These are phyloP conservation scores for Sporothrix inflata DNA, from an alignment of 2,329 filamentous ascomycete genomes.

Conservation along the genomic window DNA sequence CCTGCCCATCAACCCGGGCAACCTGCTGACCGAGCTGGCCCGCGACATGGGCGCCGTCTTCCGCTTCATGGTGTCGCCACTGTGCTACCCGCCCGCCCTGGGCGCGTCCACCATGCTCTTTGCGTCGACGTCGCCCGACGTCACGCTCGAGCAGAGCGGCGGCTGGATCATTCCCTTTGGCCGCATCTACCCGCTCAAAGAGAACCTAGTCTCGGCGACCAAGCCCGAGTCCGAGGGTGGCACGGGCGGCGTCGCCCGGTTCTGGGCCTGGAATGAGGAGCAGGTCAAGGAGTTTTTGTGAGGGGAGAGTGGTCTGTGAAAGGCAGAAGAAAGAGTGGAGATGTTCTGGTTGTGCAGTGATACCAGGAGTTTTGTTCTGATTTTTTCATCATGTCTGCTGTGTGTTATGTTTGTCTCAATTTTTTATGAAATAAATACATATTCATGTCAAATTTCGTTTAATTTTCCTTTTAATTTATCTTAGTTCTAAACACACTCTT, in stretches of 20 bases:
- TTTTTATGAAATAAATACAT: no score
- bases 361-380: background rate
- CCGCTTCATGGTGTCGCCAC: constrained; percentile 32
- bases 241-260: constrained; percentile 21
- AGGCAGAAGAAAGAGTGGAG: background rate
- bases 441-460: no score
- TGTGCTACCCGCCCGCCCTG: constrained; percentile 39
- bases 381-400: background rate
- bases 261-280: constrained; percentile 30
- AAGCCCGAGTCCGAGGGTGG: constrained; percentile 29
- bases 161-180: constrained; percentile 31
- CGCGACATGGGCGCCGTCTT: constrained; percentile 37
- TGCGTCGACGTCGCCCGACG: constrained; percentile 49
- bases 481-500: no score
- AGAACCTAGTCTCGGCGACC: constrained; percentile 11
- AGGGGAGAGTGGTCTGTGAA: background rate
- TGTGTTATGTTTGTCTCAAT: no score
- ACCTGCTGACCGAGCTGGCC: constrained; percentile 45
- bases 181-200: constrained; percentile 11
- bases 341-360: background rate
- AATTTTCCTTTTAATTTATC: no score
- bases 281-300: constrained; percentile 28
- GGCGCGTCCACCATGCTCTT: constrained; percentile 56
- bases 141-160: constrained; percentile 42
- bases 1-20: constrained; percentile 45